Evolutionary conservation across 768 basidiomycete genomes (phyloP).

Genomic region (Termitomyces sp.): DNA sequence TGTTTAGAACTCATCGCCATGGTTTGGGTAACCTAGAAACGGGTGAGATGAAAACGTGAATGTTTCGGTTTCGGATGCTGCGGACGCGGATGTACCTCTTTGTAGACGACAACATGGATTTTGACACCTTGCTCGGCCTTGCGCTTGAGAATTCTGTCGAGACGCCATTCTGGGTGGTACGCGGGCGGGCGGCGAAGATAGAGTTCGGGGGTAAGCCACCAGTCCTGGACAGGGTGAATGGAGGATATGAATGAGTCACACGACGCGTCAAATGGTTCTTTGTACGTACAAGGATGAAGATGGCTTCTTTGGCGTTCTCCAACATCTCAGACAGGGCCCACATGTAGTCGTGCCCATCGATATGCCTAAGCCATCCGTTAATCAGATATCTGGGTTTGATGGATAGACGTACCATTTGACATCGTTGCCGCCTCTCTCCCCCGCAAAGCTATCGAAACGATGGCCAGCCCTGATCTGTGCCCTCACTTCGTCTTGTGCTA

Average conservation of each 20-base stretch:
- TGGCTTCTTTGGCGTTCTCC: constrained; percentile 74
- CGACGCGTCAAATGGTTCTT: neutral
- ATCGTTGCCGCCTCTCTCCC: constrained; percentile 59
- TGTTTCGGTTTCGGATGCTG: neutral
- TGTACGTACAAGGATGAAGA: constrained; percentile 74
- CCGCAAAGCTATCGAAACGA: constrained; percentile 84
- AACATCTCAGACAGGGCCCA: constrained; percentile 91
- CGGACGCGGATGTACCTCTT: constrained; percentile 53
- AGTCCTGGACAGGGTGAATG: constrained; percentile 46
- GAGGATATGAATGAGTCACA: neutral
- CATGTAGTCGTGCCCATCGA: constrained; percentile 97
- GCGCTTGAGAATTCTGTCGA: constrained; percentile 79
- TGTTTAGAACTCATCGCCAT: constrained; percentile 88
- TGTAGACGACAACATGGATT: constrained; percentile 90
- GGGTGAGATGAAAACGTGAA: too few relatives aligned
- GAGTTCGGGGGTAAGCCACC: constrained; percentile 95
- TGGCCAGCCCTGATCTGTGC: constrained; percentile 74
- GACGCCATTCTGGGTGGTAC: constrained; percentile 78
- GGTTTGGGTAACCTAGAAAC: constrained; percentile 71
- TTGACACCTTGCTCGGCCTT: constrained; percentile 94
- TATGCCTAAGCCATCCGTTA: constrained; percentile 47
- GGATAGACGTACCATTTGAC: constrained; percentile 67
- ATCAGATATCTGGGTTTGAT: neutral
- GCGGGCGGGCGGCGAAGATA: constrained; percentile 93
- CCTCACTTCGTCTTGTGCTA: constrained; percentile 64